phyloP scores from a whole-genome alignment of 2,329 filamentous ascomycete genomes.

The Metarhizium guizhouense region DNA sequence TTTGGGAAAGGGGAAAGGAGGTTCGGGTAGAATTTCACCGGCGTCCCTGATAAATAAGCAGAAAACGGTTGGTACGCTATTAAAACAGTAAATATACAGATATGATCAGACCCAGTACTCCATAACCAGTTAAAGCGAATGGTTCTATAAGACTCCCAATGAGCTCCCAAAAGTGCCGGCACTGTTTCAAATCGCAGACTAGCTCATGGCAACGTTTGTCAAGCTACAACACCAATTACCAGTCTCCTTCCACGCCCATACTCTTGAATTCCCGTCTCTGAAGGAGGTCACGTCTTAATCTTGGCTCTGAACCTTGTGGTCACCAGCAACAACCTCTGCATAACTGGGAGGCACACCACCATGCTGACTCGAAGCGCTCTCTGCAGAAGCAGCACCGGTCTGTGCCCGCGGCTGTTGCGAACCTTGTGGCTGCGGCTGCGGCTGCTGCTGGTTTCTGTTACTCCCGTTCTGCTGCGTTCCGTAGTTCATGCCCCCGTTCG shows the following conservation, averaged over 20 bases:
- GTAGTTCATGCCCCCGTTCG: constrained; percentile 12
- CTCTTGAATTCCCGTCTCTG: background rate
- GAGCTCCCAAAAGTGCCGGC: background rate
- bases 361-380: constrained; percentile 30
- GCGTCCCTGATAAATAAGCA: background rate
- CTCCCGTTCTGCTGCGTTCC: constrained; percentile 7
- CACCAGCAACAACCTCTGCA: constrained; percentile 79
- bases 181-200: background rate
- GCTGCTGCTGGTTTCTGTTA: constrained; percentile 1
- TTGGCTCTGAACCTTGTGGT: constrained; percentile 73
- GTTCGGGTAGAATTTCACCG: too few species aligned
- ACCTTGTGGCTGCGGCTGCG: constrained; percentile 2
- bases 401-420: constrained; percentile 25
- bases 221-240: background rate
- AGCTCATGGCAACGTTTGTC: background rate
- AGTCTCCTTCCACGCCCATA: background rate
- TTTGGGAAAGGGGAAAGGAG: background rate
- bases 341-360: constrained; percentile 67
- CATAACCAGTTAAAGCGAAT: background rate
- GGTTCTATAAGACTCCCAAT: background rate
- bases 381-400: constrained; percentile 26
- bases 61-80: background rate
- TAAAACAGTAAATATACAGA: background rate
- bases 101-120: background rate
- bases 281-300: constrained; percentile 14